A percentile compares a stretch with the other conserved stretches of the same genome.
Conservation (phyloP, 306 rosid species). For the Cyclanthera cordifolia region DNA sequence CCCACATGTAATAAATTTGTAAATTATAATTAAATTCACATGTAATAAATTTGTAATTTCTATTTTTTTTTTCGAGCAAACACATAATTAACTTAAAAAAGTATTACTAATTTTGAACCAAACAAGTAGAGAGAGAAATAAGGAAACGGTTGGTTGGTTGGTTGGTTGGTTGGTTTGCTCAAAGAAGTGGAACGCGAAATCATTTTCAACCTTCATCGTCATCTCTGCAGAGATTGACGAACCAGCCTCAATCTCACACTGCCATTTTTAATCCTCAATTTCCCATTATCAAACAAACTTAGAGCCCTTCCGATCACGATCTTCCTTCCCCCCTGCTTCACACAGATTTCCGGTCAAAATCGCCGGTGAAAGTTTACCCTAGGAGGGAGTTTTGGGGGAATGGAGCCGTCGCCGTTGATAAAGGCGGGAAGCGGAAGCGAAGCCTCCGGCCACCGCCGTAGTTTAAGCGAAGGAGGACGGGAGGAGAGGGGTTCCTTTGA, state of each 20-base stretch:
- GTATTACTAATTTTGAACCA: no score
- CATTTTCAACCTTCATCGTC: neutral
- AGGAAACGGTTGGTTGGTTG: neutral
- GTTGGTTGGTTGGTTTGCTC: constrained; percentile 4
- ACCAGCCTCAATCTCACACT: neutral
- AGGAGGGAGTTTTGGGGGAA: neutral
- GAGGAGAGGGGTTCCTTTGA: constrained; percentile 40
- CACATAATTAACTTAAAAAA: no score
- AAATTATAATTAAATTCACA: no score
- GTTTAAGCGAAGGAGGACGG: constrained; percentile 8
- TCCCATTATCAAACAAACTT: neutral
- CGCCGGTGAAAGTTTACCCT: neutral
- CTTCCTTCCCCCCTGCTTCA: neutral
- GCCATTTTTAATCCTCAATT: neutral
- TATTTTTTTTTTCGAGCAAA: no score
- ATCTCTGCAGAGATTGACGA: neutral
- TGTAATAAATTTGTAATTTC: no score
- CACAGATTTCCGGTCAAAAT: neutral
- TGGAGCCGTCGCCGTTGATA: constrained; percentile 5
- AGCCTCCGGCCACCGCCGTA: constrained; percentile 11
- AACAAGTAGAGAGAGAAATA: neutral
- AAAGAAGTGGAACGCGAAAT: neutral
- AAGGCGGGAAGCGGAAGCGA: constrained; percentile 28
- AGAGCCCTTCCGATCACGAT: neutral
- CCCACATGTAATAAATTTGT: no score